phyloP scores from a whole-genome alignment of 306 rosid species.

The Fragaria iinumae region DNA sequence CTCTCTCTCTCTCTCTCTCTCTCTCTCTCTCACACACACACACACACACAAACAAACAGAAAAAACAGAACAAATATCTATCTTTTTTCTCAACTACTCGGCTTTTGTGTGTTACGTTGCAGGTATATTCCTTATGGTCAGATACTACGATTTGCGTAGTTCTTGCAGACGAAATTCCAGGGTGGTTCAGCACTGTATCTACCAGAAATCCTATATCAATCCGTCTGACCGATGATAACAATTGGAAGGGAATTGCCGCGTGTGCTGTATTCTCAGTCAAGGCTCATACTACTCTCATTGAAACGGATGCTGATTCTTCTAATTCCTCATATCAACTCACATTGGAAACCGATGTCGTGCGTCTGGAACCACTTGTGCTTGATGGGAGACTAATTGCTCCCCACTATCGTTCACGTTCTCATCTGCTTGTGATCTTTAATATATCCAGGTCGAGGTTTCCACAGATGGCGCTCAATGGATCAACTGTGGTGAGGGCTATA shows the following conservation, averaged over 20 bases:
- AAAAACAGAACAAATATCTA: no score
- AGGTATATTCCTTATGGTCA: no score
- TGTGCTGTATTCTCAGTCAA: not conserved
- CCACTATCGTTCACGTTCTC: not conserved
- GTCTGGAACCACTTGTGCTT: not conserved
- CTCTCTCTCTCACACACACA: no score
- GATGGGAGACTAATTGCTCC: no score
- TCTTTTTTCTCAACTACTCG: no score
- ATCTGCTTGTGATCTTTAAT: not conserved
- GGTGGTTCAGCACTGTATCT: not conserved
- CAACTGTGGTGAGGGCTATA: not conserved
- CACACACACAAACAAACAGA: no score
- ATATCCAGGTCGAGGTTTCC: rapidly evolving
- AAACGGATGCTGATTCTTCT: not conserved
- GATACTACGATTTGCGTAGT: no score
- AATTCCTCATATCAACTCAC: not conserved
- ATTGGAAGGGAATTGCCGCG: not conserved
- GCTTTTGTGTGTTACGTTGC: no score
- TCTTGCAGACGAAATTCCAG: not conserved
- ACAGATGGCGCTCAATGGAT: not conserved
- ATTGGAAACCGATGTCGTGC: not conserved
- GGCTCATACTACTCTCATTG: not conserved
- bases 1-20: no score
- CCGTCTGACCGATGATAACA: not conserved
- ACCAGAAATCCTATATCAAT: not conserved